These are phyloP conservation scores for Xylaria curta DNA, from an alignment of 495 filamentous ascomycete species.

Conservation along the genomic window DNA sequence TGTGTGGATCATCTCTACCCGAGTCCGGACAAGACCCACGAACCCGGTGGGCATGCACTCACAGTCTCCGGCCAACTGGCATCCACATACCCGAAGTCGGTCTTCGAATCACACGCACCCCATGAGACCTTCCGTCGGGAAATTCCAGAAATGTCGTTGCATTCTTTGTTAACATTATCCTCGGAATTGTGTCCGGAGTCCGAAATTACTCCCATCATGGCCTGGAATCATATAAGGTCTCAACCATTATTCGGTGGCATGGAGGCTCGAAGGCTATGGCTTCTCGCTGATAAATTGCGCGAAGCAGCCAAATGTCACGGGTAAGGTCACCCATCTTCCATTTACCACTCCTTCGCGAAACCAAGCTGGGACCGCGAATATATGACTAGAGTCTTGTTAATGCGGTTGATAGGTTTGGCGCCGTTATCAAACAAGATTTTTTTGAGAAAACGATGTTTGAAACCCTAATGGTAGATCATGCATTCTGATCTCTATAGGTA, in stretches of 20 bases:
- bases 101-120: not conserved
- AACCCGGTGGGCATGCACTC: slow-evolving; percentile 26
- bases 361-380: not conserved
- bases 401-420: slow-evolving; percentile 27
- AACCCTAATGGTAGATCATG: slow-evolving; percentile 7
- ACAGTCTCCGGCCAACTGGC: slow-evolving; percentile 28
- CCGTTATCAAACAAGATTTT: slow-evolving; percentile 21
- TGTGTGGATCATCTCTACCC: slow-evolving; percentile 29
- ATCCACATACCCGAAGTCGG: slow-evolving; percentile 2
- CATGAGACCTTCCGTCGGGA: slow-evolving; percentile 11
- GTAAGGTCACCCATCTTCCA: not conserved
- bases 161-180: slow-evolving; percentile 39
- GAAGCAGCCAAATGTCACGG: slow-evolving; percentile 31
- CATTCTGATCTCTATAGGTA: slow-evolving; percentile 14
- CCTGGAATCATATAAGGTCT: slow-evolving; percentile 43
- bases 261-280: slow-evolving; percentile 15
- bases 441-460: slow-evolving; percentile 26
- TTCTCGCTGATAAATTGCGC: slow-evolving; percentile 25
- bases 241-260: slow-evolving; percentile 36
- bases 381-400: slow-evolving; percentile 13
- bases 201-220: slow-evolving; percentile 46
- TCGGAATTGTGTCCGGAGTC: slow-evolving; percentile 38
- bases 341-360: not conserved
- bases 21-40: slow-evolving; percentile 25
- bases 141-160: slow-evolving; percentile 32